Evolutionary conservation across 495 filamentous ascomycete species (phyloP).

Genomic region (Echria macrotheca): DNA sequence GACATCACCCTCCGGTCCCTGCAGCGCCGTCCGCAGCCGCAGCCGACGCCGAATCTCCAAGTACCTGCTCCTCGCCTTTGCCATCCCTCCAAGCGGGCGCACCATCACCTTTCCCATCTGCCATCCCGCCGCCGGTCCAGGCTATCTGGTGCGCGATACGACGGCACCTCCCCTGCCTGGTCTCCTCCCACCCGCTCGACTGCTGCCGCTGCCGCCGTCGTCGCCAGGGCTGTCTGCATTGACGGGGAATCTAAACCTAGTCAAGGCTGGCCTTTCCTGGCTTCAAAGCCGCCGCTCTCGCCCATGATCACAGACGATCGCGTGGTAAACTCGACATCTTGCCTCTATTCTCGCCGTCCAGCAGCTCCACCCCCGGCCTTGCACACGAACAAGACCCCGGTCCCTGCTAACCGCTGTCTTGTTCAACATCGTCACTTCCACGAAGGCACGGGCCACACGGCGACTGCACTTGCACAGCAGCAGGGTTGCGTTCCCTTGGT

Average conservation of each 20-base stretch:
- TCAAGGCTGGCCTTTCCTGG: constrained; percentile 12
- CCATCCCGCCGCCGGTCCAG: not conserved
- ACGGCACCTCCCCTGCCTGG: constrained; percentile 7
- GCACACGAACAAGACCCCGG: constrained; percentile 41
- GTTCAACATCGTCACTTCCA: constrained; percentile 33
- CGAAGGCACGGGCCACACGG: constrained; percentile 32
- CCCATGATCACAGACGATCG: constrained; percentile 23
- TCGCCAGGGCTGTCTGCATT: constrained; percentile 11
- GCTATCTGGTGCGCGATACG: constrained; percentile 4
- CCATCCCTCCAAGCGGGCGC: not conserved
- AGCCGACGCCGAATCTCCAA: not conserved
- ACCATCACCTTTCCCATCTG: constrained; percentile 3
- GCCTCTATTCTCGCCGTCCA: constrained; percentile 12
- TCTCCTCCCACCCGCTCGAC: constrained; percentile 15
- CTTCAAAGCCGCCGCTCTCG: constrained; percentile 17
- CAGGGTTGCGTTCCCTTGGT: constrained; percentile 25
- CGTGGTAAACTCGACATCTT: constrained; percentile 17
- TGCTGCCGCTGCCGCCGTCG: constrained; percentile 13
- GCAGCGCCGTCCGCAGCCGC: constrained; percentile 5
- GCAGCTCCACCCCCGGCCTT: constrained; percentile 14
- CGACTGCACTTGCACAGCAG: constrained; percentile 23
- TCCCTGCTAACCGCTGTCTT: constrained; percentile 43
- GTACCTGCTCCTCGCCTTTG: not conserved
- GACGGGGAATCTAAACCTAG: constrained; percentile 13
- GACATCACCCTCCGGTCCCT: no score